Conservation (phyloP, 768 basidiomycete genomes). For the Botryobasidium botryosum region DNA sequence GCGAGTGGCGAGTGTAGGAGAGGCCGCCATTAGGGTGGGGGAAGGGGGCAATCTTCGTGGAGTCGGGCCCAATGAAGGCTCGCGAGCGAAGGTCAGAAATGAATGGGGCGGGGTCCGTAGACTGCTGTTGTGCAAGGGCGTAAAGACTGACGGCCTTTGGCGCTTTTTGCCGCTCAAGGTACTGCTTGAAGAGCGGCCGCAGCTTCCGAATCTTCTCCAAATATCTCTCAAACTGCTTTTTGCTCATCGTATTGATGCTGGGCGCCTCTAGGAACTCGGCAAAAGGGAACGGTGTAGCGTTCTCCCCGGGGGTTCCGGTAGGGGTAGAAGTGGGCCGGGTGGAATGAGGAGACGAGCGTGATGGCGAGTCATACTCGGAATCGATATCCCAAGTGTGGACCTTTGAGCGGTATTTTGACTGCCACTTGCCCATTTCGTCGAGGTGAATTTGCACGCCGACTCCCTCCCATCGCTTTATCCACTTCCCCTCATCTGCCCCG, state of each 20-base stretch:
- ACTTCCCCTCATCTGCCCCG: slow-evolving; percentile 47
- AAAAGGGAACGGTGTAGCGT: too few relatives aligned
- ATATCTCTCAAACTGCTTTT: slow-evolving; percentile 39
- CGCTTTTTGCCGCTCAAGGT: neutral
- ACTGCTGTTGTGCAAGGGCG: neutral
- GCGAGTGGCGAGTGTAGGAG: slow-evolving; percentile 36
- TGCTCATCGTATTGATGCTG: slow-evolving; percentile 46
- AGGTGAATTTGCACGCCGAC: slow-evolving; percentile 28
- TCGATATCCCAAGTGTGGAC: slow-evolving; percentile 29
- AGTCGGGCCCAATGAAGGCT: too few relatives aligned
- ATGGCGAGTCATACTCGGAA: slow-evolving; percentile 25
- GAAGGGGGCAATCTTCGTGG: slow-evolving; percentile 35
- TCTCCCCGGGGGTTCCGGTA: too few relatives aligned
- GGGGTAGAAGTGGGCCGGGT: neutral
- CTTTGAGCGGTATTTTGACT: slow-evolving; percentile 23
- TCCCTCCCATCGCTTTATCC: slow-evolving; percentile 51
- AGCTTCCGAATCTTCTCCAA: slow-evolving; percentile 37
- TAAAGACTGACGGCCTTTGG: neutral
- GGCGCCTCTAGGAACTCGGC: too few relatives aligned
- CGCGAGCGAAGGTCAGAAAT: neutral
- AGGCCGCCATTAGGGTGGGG: slow-evolving; percentile 51
- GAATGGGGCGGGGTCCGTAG: neutral
- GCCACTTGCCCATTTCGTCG: slow-evolving; percentile 22
- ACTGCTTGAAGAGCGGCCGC: slow-evolving; percentile 10
- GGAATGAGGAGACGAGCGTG: neutral